Percentiles rank a stretch among this genome's conserved stretches.
Evolutionary conservation across 495 filamentous ascomycete genomes (phyloP).

Genomic region (Penicillium crystallinum): DNA sequence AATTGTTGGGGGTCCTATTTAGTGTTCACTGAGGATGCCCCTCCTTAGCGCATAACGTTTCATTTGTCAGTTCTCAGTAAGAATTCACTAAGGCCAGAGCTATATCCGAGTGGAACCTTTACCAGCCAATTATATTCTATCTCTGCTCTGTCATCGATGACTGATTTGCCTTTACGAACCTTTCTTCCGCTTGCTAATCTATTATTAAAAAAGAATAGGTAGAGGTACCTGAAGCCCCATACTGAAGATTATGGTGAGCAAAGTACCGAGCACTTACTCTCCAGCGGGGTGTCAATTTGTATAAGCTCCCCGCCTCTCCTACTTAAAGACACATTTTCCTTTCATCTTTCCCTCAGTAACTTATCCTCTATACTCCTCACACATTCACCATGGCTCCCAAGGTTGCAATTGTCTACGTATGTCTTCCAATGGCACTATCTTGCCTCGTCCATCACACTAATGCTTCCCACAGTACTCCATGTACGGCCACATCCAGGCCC

Average conservation of each 20-base stretch:
- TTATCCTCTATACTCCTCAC: background rate
- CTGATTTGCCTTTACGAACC: constrained; percentile 21
- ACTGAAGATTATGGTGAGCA: background rate
- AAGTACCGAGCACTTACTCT: background rate
- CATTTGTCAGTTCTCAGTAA: constrained; percentile 41
- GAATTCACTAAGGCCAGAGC: constrained; percentile 18
- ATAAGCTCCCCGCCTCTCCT: constrained; percentile 2
- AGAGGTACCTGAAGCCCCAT: background rate
- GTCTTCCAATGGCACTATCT: constrained; percentile 25
- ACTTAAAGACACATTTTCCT: background rate
- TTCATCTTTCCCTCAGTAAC: background rate
- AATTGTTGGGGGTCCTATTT: background rate
- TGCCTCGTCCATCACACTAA: background rate
- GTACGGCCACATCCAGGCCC: constrained; percentile 82
- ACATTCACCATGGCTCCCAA: constrained; percentile 78
- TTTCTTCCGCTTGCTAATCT: constrained; percentile 14
- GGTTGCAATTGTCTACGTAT: constrained; percentile 84
- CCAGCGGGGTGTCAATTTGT: background rate
- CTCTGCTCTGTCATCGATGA: constrained; percentile 34
- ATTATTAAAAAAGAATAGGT: background rate
- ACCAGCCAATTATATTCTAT: constrained; percentile 10
- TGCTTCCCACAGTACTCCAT: constrained; percentile 69
- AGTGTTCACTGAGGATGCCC: no score
- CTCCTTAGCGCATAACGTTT: background rate
- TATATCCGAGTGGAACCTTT: constrained; percentile 12